Conservation (phyloP, 768 basidiomycete genomes). For the Pilatotrama ljubarskyi region DNA sequence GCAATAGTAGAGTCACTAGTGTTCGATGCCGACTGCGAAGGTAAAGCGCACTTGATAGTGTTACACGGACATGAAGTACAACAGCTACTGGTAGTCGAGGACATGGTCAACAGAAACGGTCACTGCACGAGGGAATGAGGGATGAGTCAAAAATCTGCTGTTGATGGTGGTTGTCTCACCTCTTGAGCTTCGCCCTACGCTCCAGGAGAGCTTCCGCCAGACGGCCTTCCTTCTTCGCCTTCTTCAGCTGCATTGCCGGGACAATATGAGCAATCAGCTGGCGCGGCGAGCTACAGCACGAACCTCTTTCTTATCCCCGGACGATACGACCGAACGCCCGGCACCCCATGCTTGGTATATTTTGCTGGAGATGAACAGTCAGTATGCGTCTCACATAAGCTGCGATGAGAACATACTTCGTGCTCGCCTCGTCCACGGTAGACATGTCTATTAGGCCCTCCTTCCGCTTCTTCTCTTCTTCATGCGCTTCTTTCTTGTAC, state of each 20-base stretch:
- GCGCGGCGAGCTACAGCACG: conserved; percentile 19
- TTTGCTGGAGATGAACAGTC: conserved; percentile 43
- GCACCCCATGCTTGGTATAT: conserved; percentile 86
- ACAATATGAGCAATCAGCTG: conserved; percentile 1
- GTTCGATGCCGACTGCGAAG: no score
- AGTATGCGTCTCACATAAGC: background rate
- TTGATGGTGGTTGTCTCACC: conserved; percentile 44
- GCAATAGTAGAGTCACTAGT: no score
- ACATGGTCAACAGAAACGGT: conserved; percentile 41
- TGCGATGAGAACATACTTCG: conserved; percentile 60
- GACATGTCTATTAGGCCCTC: conserved; percentile 35
- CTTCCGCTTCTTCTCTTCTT: conserved; percentile 55
- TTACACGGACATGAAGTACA: conserved; percentile 7
- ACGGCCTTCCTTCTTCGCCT: conserved; percentile 77
- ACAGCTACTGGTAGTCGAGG: background rate
- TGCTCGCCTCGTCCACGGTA: conserved; percentile 65
- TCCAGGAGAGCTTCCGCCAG: conserved; percentile 79
- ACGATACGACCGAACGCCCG: conserved; percentile 68
- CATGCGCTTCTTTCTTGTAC: conserved; percentile 79
- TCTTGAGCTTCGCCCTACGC: conserved; percentile 80
- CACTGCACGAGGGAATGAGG: conserved; percentile 21
- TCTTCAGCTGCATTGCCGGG: conserved; percentile 56
- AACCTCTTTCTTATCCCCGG: conserved; percentile 73
- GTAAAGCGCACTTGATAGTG: background rate
- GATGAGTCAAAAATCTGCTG: background rate